These are phyloP conservation scores for Thermomucor indicae-seudaticae DNA, from an alignment of 371 early-diverging fungal genomes.

Conservation along the genomic window DNA sequence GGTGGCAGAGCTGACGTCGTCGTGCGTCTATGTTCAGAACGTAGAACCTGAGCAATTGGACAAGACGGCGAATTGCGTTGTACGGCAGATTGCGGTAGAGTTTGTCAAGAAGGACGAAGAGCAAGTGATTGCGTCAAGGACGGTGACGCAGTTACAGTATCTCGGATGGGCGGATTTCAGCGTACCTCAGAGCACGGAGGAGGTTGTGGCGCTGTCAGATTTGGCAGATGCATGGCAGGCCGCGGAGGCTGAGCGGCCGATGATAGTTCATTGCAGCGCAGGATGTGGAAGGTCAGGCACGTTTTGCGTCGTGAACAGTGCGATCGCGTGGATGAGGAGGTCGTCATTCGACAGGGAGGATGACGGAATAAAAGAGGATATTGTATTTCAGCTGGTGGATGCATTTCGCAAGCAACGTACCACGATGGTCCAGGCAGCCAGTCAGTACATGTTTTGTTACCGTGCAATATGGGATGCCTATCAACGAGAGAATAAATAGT, in stretches of 20 bases:
- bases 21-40: constrained; percentile 1
- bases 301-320: constrained; percentile 61
- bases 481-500: constrained; percentile 17
- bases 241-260: constrained; percentile 42
- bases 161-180: constrained; percentile 91
- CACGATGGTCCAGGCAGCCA: constrained; percentile 81
- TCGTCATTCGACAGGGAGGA: constrained; percentile 13
- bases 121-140: constrained; percentile 1
- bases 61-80: constrained; percentile 8
- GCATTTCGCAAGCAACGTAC: constrained; percentile 80
- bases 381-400: constrained; percentile 60
- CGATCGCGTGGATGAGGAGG: constrained; percentile 5
- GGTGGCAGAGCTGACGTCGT: neutral
- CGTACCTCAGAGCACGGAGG: constrained; percentile 51
- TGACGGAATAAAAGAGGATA: constrained; percentile 39
- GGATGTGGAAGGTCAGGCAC: constrained; percentile 98
- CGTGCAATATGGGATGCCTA: constrained; percentile 52
- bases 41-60: constrained; percentile 8
- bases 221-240: constrained; percentile 28
- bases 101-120: constrained; percentile 1
- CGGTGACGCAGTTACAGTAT: constrained; percentile 76
- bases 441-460: constrained; percentile 87
- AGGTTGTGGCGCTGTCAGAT: constrained; percentile 38
- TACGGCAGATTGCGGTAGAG: constrained; percentile 10
- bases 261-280: constrained; percentile 83